These are phyloP conservation scores for Macrophomina tecta DNA, from an alignment of 2,329 filamentous ascomycete species.

Conservation along the genomic window DNA sequence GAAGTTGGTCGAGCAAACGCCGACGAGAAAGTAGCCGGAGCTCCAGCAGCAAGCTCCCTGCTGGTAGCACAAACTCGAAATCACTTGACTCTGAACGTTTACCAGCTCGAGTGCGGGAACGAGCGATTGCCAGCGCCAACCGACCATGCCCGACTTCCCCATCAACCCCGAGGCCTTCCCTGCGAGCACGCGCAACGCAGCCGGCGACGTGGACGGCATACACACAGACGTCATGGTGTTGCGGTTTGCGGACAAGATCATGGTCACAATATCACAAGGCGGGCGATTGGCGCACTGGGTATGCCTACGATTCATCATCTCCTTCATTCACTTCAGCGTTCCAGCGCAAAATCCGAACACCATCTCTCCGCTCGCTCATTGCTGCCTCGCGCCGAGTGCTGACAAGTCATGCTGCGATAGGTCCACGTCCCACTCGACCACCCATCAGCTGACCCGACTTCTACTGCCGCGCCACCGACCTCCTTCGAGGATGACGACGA, in stretches of 20 bases:
- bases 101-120: background rate
- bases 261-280: constrained; percentile 86
- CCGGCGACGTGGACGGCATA: constrained; percentile 69
- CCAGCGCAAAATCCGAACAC: background rate
- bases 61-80: background rate
- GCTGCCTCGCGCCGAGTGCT: background rate
- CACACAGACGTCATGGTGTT: constrained; percentile 75
- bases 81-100: background rate
- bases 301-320: constrained; percentile 36
- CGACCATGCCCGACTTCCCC: constrained; percentile 32
- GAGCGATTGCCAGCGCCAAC: too few relatives aligned
- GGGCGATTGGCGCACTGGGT: constrained; percentile 94
- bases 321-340: background rate
- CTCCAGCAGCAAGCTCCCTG: constrained; percentile 1
- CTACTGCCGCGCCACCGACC: constrained; percentile 50
- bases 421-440: constrained; percentile 75
- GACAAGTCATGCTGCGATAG: constrained; percentile 48
- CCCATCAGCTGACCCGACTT: constrained; percentile 67
- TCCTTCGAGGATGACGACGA: constrained; percentile 53
- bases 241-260: constrained; percentile 85
- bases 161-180: constrained; percentile 65
- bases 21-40: background rate
- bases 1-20: constrained; percentile 8
- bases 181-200: constrained; percentile 61
- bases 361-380: background rate